These are phyloP conservation scores for Suillus paluster DNA, from an alignment of 768 basidiomycete species.

Conservation along the genomic window DNA sequence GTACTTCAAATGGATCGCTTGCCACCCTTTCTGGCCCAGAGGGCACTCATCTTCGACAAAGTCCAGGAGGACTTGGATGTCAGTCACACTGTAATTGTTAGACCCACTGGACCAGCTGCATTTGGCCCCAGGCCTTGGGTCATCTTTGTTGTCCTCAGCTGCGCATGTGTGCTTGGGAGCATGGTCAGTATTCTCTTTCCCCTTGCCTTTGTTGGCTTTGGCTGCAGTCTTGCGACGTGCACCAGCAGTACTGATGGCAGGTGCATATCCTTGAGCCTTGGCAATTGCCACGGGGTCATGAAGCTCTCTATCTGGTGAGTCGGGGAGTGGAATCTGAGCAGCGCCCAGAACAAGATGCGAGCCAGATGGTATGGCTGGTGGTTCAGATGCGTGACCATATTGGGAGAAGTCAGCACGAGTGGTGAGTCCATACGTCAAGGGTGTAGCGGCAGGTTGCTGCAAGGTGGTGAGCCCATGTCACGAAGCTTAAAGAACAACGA, in stretches of 20 bases:
- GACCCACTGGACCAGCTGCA: background rate
- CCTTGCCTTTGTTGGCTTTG: background rate
- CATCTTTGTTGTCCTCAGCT: background rate
- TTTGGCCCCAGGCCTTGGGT: background rate
- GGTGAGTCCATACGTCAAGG: background rate
- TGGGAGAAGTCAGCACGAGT: background rate
- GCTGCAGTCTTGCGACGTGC: background rate
- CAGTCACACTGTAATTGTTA: conserved; percentile 22
- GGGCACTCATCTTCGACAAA: conserved; percentile 20
- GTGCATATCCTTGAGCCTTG: background rate
- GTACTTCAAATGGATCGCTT: conserved; percentile 15
- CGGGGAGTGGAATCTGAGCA: background rate
- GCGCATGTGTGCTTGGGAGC: background rate
- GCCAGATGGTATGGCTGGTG: background rate
- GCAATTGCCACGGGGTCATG: background rate
- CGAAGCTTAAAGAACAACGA: background rate
- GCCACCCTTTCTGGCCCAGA: conserved; percentile 26
- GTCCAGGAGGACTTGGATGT: conserved; percentile 22
- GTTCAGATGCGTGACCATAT: background rate
- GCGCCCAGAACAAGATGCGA: background rate
- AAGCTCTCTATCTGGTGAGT: background rate
- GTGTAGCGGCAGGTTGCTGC: background rate
- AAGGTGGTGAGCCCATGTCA: background rate
- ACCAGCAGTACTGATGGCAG: background rate
- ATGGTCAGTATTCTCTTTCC: background rate